Percentiles rank a stretch among this genome's conserved stretches.
These are phyloP conservation scores for Vaccinium macrocarpon DNA, from an alignment of 148 eudicot genomes.

Conservation along the genomic window DNA sequence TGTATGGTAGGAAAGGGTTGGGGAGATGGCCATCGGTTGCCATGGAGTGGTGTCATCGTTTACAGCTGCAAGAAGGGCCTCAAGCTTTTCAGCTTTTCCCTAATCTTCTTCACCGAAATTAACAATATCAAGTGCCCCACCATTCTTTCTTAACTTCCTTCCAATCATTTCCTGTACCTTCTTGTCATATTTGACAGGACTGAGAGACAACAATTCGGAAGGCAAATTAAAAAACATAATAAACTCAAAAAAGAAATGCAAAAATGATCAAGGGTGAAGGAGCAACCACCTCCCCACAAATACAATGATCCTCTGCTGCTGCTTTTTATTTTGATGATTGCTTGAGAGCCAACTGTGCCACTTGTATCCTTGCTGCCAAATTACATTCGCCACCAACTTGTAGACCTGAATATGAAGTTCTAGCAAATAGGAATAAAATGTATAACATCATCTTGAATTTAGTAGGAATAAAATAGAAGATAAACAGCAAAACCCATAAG, in stretches of 20 bases:
- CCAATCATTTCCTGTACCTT: constrained; percentile 80
- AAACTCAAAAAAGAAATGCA: background rate
- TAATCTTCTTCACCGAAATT: constrained; percentile 95
- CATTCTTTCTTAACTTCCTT: constrained; percentile 91
- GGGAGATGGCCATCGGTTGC: no score
- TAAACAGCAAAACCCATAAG: no score
- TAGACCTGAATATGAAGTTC: constrained; percentile 72
- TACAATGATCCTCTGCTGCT: constrained; percentile 92
- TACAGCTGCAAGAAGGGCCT: constrained; percentile 82
- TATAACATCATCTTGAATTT: no score
- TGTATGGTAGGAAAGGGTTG: no score
- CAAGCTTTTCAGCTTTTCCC: constrained; percentile 82
- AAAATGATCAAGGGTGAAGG: background rate
- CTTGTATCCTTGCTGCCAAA: constrained; percentile 94
- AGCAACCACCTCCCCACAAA: constrained; percentile 76
- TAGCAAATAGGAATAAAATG: no score
- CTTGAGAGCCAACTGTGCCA: constrained; percentile 95
- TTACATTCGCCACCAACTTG: constrained; percentile 94
- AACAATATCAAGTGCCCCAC: constrained; percentile 94
- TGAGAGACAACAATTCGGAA: constrained; percentile 16
- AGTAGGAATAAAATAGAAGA: no score
- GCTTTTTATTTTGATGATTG: constrained; percentile 98
- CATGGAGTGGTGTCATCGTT: constrained; percentile 91
- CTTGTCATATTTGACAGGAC: constrained; percentile 91
- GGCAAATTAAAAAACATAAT: constrained; percentile 2